Evolutionary conservation across 177 flowering plant species (phyloP), one percentile per base, ranked within the genome.

Genomic region (Vitis hybrid): DNA sequence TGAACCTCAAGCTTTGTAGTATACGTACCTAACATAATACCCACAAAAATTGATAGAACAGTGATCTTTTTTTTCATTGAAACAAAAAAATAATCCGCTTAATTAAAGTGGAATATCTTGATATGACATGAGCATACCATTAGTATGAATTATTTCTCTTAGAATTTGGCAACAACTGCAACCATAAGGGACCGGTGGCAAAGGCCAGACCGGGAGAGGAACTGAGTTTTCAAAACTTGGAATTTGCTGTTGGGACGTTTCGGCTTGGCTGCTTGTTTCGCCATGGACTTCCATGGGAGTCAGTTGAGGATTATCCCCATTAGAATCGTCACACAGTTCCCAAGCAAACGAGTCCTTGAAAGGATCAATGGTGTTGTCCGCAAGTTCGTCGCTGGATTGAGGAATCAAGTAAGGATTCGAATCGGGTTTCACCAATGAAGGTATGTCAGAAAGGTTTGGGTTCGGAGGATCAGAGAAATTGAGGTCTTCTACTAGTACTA

Each of bases 141-240:
- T 84, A 13, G 73, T 51, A 51, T 87, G 86, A 58, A 72, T 49
- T 1, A 89, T 75, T 73, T 82, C 86, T 68, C 93, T 68, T 5
- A 89, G 86, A 0, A 83, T 83, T 66, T 76, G 85, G 68, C 91
- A 87, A 60, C 75, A 85, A 81, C 69, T 82, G 75, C 93, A 86
- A 48, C 2, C 21, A 58, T 70, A 70, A 0, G 84, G 84, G 15
- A 50, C 70, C 3, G 75, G 72, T 14, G 62, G 45, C 3, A 62
- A 57, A 0, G 86, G 82, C 81, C 77, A 75, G 45, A 55, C 29
- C n/a, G 73, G 3, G 61, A 74, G 49, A 0, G 73, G 68, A 57
- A 21, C 2, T 10, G 56, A 10, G 52, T 64, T 56, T 4, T 13
- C 70, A 33, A 3, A 15, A 55, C 26, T 45, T 3, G 2, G 5